These are phyloP conservation scores for Penicillium coffeae DNA, from an alignment of 495 filamentous ascomycete genomes.

Conservation along the genomic window DNA sequence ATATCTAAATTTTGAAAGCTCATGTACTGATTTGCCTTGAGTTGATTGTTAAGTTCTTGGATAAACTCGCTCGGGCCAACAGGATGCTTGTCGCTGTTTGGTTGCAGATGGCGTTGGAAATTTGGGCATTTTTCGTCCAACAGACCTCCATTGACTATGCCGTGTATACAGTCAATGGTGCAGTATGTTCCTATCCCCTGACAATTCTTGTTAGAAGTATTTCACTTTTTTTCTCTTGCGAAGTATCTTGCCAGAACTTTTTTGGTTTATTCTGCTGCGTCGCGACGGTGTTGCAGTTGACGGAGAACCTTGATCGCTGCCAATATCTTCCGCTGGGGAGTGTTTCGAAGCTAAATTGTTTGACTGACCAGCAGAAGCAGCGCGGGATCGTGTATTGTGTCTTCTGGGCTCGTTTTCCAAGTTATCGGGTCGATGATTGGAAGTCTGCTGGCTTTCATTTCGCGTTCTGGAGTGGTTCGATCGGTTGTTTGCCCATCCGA, in stretches of 20 bases:
- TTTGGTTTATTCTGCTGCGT: not conserved
- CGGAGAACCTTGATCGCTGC: conserved; percentile 20
- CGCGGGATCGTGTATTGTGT: conserved; percentile 25
- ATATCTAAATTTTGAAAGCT: conserved; percentile 26
- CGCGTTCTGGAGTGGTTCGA: too few relatives aligned
- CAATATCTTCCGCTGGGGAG: conserved; percentile 21
- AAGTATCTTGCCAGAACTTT: conserved; percentile 5
- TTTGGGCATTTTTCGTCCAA: conserved; percentile 28
- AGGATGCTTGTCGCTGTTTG: conserved; percentile 11
- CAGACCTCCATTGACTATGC: conserved; percentile 17
- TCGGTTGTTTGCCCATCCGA: too few relatives aligned
- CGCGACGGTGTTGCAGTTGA: conserved; percentile 19
- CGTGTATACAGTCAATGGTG: conserved; percentile 24
- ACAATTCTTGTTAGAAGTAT: conserved; percentile 13
- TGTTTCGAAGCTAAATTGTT: conserved; percentile 31
- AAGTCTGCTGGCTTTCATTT: too few relatives aligned
- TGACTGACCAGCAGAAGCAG: conserved; percentile 21
- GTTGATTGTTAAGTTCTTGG: conserved; percentile 23
- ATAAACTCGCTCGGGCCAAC: conserved; percentile 19
- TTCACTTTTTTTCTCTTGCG: conserved; percentile 9
- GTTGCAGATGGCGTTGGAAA: conserved; percentile 9
- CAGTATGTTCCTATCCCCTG: conserved; percentile 20
- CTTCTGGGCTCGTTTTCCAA: conserved; percentile 23
- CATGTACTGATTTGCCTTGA: conserved; percentile 16
- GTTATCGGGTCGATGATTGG: conserved; percentile 27